Percentiles rank a stretch among this genome's conserved stretches.
These are phyloP conservation scores for Pseudogymnoascus sp. DNA, from an alignment of 2,329 filamentous ascomycete genomes.

Conservation along the genomic window DNA sequence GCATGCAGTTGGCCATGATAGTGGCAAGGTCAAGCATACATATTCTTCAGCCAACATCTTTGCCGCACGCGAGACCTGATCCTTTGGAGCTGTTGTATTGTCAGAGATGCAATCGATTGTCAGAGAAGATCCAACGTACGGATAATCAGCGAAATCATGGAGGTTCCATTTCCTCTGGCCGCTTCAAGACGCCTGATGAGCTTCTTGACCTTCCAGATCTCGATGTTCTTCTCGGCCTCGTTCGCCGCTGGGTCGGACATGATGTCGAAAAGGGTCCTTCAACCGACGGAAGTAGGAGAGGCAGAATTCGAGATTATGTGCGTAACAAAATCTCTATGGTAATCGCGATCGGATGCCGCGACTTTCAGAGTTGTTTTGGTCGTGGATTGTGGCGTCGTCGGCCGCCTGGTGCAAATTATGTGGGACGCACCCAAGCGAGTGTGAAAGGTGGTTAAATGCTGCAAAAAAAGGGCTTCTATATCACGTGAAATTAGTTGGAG, in stretches of 20 bases:
- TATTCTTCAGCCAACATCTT: constrained; percentile 99
- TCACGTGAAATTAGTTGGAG: constrained; percentile 6
- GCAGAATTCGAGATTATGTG: background rate
- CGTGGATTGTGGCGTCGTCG: constrained; percentile 8
- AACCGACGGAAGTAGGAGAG: constrained; percentile 1
- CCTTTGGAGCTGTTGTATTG: constrained; percentile 70
- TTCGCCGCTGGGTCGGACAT: constrained; percentile 83
- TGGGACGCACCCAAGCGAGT: constrained; percentile 4
- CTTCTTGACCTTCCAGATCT: constrained; percentile 98
- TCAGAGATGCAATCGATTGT: constrained; percentile 26
- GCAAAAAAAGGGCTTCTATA: constrained; percentile 6
- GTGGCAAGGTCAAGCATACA: constrained; percentile 46
- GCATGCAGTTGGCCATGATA: constrained; percentile 11
- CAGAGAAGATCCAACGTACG: constrained; percentile 48
- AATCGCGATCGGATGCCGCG: constrained; percentile 7
- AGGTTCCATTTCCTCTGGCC: constrained; percentile 95
- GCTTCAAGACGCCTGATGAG: constrained; percentile 97
- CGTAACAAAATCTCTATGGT: constrained; percentile 5
- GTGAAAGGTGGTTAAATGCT: constrained; percentile 6
- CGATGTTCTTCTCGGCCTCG: constrained; percentile 96
- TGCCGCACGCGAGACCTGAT: constrained; percentile 88
- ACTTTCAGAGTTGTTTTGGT: constrained; percentile 5
- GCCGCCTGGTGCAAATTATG: constrained; percentile 4
- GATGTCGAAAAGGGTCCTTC: constrained; percentile 35
- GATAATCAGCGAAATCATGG: constrained; percentile 99